Percentiles rank a stretch among this genome's conserved stretches.
phyloP scores from a whole-genome alignment of 2,329 filamentous ascomycete species.

The Claviceps maximensis region DNA sequence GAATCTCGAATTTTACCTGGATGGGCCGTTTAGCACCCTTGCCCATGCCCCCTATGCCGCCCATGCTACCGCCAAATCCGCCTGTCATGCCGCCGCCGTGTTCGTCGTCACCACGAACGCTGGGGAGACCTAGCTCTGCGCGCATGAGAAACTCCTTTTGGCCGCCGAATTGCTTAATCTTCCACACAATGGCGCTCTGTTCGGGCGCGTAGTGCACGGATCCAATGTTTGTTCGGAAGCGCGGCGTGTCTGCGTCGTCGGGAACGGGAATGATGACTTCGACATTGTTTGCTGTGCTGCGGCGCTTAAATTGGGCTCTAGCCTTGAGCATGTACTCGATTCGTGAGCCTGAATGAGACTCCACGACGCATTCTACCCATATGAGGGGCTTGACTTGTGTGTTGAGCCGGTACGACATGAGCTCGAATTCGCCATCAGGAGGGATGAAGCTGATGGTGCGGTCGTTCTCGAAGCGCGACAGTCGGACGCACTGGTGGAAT shows the following conservation, averaged over 20 bases:
- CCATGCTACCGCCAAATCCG: conserved; percentile 94
- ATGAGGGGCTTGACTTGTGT: conserved; percentile 97
- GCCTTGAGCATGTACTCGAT: conserved; percentile 99
- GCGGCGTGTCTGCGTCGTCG: conserved; percentile 88
- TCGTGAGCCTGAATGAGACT: conserved; percentile 85
- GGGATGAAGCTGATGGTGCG: conserved; percentile 98
- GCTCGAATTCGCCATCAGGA: conserved; percentile 94
- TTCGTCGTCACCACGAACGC: conserved; percentile 89
- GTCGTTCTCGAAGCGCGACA: conserved; percentile 96
- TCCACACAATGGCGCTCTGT: conserved; percentile 96
- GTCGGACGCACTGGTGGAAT: conserved; percentile 93
- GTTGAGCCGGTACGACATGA: conserved; percentile 98
- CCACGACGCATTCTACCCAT: conserved; percentile 96
- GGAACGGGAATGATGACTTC: conserved; percentile 96
- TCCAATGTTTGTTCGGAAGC: conserved; percentile 95
- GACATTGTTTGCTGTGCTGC: conserved; percentile 96
- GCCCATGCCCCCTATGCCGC: conserved; percentile 60
- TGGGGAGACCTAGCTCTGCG: conserved; percentile 85
- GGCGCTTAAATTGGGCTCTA: conserved; percentile 92
- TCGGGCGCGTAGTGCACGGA: conserved; percentile 96
- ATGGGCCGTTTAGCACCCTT: conserved; percentile 91
- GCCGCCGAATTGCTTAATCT: conserved; percentile 99
- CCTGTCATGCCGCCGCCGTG: conserved; percentile 95
- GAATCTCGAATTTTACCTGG: conserved; percentile 98
- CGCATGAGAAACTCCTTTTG: conserved; percentile 98